Evolutionary conservation across 371 early-diverging fungal species (phyloP).

Genomic region (Apophysomyces variabilis): DNA sequence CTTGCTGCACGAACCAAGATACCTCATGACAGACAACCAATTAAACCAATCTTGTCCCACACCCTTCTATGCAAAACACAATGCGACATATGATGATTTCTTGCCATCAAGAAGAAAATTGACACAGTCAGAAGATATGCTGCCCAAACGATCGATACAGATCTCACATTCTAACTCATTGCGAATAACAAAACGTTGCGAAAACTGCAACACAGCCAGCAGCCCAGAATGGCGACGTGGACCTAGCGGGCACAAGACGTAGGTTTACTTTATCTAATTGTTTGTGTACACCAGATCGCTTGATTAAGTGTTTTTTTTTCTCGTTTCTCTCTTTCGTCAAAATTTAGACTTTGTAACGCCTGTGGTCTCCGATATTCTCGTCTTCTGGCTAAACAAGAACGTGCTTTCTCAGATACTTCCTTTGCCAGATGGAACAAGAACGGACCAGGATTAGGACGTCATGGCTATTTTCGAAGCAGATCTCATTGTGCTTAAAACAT

Average conservation of each 20-base stretch:
- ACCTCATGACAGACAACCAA: slow-evolving; percentile 1
- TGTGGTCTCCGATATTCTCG: slow-evolving; percentile 77
- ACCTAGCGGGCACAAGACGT: slow-evolving; percentile 82
- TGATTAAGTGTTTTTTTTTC: slow-evolving; percentile 1
- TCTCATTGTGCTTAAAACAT: not conserved
- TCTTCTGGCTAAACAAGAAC: slow-evolving; percentile 13
- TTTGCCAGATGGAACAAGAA: not conserved
- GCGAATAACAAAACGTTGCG: slow-evolving; percentile 51
- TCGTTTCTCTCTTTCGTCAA: no score
- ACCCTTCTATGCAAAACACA: slow-evolving; percentile 1
- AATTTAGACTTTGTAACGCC: slow-evolving; percentile 73
- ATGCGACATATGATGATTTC: not conserved
- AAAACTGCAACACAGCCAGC: slow-evolving; percentile 68
- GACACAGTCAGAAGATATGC: not conserved
- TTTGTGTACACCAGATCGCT: not conserved
- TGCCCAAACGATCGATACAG: not conserved
- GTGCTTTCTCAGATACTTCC: not conserved
- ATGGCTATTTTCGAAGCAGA: not conserved
- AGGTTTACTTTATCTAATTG: slow-evolving; percentile 24
- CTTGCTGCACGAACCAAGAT: not conserved
- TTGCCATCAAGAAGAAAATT: not conserved
- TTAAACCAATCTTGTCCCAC: not conserved
- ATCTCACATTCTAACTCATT: not conserved
- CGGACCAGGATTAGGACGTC: not conserved
- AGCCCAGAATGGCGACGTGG: slow-evolving; percentile 85